Base-by-base conservation (phyloP, 1,284 basidiomycete species). In the Melampsora abietis-canadensis region DNA sequence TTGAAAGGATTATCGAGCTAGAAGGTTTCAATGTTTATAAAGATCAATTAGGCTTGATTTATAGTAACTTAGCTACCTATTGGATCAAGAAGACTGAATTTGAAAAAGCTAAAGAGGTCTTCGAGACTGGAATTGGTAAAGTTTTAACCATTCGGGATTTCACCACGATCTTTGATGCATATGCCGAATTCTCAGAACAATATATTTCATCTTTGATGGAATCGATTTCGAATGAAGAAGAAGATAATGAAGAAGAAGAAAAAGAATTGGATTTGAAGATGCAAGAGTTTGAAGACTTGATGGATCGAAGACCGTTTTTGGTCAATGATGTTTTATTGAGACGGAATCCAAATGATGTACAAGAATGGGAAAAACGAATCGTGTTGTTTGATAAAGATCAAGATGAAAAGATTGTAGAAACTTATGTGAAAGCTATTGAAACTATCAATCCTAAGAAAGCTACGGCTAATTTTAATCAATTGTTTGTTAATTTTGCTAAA, bases 321-420 rank as follows among this genome's bases (percentile, higher is more conserved):
- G 89, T 97, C 69, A 99, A 98, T 81, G 94, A 98, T 79, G 96
- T 98, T 2, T 83, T 98, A 37, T 83, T 98, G 31, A 85, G 96
- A 74, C 85, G 96, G 78, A 99, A 99, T 84, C 92, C 93, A 0
- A 92, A 98, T 80, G 96, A 99, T 79, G 95, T 98, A 0, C 94
- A 96, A 79, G 96, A 99, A 82, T 99, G 96, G 96, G 95, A 98
- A 84, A 98, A 98, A 84, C 86, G 94, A 12, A 88, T 98, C n/a
- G 92, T 92, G 3, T 83, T 98, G 54, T 94, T 89, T 87, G 95
- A 91, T 15, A 89, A 92, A 66, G 87, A 97, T 79, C 19, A 73
- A 34, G 95, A 98, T 81, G 92, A 90, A 78, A 94, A 94, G 85
- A 90, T 90, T 78, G 91, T 93, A 17, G 90, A 92, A 79, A 98